A percentile compares a stretch with the other conserved stretches of the same genome.
Conservation (phyloP, 345 rosid genomes). For the Dipteronia sinensis region DNA sequence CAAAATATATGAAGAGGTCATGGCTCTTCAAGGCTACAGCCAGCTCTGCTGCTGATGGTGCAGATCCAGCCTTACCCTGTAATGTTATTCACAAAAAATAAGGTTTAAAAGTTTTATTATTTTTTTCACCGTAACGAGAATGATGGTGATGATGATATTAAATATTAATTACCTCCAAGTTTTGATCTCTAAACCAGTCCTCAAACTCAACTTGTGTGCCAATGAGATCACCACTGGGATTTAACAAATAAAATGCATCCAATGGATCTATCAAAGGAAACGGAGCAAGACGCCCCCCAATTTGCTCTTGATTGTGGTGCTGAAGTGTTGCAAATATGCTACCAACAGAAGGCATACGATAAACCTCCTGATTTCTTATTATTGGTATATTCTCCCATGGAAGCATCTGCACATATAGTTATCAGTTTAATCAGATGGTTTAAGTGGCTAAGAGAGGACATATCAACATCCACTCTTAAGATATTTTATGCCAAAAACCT, state of each 20-base stretch:
- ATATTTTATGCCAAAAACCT: background rate
- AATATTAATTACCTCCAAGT: conserved; percentile 60
- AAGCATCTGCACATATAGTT: conserved; percentile 69
- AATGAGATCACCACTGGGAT: conserved; percentile 83
- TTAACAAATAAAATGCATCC: conserved; percentile 85
- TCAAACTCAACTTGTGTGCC: conserved; percentile 70
- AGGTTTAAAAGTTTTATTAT: background rate
- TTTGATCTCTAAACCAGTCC: conserved; percentile 79
- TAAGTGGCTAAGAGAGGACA: background rate
- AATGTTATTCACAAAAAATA: background rate
- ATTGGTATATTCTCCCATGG: conserved; percentile 96
- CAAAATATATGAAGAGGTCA: conserved; percentile 88
- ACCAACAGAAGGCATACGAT: conserved; percentile 94
- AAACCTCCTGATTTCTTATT: conserved; percentile 83
- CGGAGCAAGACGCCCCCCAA: conserved; percentile 35
- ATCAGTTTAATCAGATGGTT: conserved; percentile 18
- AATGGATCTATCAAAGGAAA: conserved; percentile 85
- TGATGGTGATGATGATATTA: background rate
- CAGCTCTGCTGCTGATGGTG: conserved; percentile 68
- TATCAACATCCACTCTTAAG: background rate
- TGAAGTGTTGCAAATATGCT: conserved; percentile 61
- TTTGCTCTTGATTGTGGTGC: conserved; percentile 38
- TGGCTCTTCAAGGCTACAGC: conserved; percentile 69
- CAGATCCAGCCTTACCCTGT: conserved; percentile 89
- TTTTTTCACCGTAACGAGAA: background rate